phyloP scores from a whole-genome alignment of 1,284 basidiomycete species.

The Mycosarcoma mackinlayi region DNA sequence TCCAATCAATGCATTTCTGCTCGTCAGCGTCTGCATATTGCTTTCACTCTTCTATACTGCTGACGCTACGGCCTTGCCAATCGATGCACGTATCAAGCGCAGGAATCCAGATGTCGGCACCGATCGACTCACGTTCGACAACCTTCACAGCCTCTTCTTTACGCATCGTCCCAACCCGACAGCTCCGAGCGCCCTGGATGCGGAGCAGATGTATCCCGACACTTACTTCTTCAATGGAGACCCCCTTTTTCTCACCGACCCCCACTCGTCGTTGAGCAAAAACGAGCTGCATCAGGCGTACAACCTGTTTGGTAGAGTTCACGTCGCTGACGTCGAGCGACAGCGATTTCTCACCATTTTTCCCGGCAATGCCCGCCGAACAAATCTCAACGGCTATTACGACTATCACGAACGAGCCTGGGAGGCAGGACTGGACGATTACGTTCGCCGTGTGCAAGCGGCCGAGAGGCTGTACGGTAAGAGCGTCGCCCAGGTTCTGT shows the following conservation, averaged over 20 bases:
- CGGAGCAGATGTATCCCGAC: slow-evolving; percentile 1
- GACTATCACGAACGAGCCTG: too few species aligned
- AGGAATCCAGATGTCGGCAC: too few species aligned
- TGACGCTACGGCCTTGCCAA: too few species aligned
- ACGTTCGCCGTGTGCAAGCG: not conserved
- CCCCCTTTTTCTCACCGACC: slow-evolving; percentile 7
- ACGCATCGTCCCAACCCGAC: not conserved
- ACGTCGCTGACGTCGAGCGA: slow-evolving; percentile 2
- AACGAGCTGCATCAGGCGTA: slow-evolving; percentile 3
- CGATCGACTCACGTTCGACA: not conserved
- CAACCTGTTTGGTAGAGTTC: slow-evolving; percentile 4
- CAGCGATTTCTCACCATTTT: not conserved
- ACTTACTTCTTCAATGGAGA: slow-evolving; percentile 8
- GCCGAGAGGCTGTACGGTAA: not conserved
- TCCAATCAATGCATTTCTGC: too few species aligned
- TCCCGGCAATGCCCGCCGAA: not conserved
- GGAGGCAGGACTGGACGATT: not conserved
- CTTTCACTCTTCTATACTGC: too few species aligned
- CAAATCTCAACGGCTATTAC: not conserved
- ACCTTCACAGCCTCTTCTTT: slow-evolving; percentile 5
- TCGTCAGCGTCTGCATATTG: too few species aligned
- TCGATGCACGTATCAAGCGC: too few species aligned
- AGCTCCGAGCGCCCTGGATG: not conserved
- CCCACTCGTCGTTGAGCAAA: not conserved
- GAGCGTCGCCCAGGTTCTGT: not conserved